Evolutionary conservation across 257 asterid species (phyloP), one percentile per base, ranked within the genome.

Genomic region (Ehretia macrophylla): DNA sequence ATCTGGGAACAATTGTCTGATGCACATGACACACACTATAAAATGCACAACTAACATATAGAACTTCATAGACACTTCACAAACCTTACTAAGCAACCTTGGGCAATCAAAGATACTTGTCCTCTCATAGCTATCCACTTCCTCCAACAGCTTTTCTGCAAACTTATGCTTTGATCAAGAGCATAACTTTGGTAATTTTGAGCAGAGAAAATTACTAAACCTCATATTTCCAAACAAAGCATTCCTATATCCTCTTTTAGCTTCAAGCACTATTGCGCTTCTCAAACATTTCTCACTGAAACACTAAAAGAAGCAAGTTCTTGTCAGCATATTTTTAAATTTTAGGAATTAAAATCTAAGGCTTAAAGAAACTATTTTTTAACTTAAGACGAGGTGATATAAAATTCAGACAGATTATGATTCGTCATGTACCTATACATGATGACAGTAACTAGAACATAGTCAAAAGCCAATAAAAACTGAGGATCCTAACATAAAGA

Each of bases 91-190:
- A 55, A 71, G 69, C 66, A 67, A 71, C 47, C 72, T 63, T 22
- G 55, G 66, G 51, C 61, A 64, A 40, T 60, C 68, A 51, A 39
- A 47, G 64, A 59, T 57, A 39, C 60, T 53, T 58, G 69, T 82
- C 65, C 71, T 79, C 51, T 79, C 81, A 70, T 62, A 74, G 35
- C 70, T 85, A 75, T 77, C 74, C 37, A 86, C 73, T 66, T 75
- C 87, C 78, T 68, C 75, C 85, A 85, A 71, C 60, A 77, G 70
- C 62, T 76, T 83, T 49, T 72, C 90, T 10, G 94, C 50, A 51
- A 82, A 63, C 63, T 76, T 79, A 74, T 88, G 96, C 83, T 83
- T 91, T 10, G 86, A 76, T 18, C 92, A 86, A 59, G 66, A 72
- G 76, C 74, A 70, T 37, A 79, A 46, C 5, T 72, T 62, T 59